These are phyloP conservation scores for Shiraia bambusicola DNA, from an alignment of 2,329 filamentous ascomycete species.

Conservation along the genomic window DNA sequence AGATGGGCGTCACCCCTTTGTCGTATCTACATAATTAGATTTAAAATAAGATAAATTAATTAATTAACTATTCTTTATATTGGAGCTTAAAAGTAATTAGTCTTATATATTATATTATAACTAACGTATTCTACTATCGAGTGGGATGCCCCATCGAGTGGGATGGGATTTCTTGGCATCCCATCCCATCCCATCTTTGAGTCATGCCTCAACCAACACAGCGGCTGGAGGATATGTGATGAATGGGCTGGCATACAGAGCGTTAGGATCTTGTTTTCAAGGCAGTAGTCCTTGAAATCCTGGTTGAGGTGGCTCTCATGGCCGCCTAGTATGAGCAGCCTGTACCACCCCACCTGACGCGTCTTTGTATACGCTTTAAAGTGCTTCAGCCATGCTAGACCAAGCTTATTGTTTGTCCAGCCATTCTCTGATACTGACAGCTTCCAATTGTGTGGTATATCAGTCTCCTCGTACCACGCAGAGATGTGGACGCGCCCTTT, in stretches of 20 bases:
- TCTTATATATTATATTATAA: no score
- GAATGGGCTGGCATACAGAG: conserved; percentile 36
- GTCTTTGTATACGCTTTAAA: no score
- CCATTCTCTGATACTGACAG: conserved; percentile 35
- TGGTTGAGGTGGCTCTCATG: conserved; percentile 40
- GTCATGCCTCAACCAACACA: conserved; percentile 13
- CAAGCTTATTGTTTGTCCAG: conserved; percentile 40
- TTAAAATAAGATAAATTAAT: no score
- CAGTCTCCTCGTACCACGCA: conserved; percentile 3
- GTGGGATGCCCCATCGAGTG: no score
- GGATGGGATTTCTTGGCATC: no score
- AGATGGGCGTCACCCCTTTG: no score
- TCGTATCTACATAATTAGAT: no score
- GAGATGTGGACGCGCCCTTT: not conserved
- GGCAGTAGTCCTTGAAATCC: conserved; percentile 41
- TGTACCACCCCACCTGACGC: conserved; percentile 27
- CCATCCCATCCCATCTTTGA: no score
- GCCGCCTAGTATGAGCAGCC: conserved; percentile 44
- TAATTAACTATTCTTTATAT: no score
- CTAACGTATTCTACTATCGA: no score
- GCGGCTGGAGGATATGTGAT: conserved; percentile 16
- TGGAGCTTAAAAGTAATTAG: no score
- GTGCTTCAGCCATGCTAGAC: conserved; percentile 39
- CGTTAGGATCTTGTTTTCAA: conserved; percentile 42
- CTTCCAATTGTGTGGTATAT: conserved; percentile 20